These are phyloP conservation scores for Antitrichia curtipendula DNA, from an alignment of 225 moss, liverwort and hornwort species.

Conservation along the genomic window DNA sequence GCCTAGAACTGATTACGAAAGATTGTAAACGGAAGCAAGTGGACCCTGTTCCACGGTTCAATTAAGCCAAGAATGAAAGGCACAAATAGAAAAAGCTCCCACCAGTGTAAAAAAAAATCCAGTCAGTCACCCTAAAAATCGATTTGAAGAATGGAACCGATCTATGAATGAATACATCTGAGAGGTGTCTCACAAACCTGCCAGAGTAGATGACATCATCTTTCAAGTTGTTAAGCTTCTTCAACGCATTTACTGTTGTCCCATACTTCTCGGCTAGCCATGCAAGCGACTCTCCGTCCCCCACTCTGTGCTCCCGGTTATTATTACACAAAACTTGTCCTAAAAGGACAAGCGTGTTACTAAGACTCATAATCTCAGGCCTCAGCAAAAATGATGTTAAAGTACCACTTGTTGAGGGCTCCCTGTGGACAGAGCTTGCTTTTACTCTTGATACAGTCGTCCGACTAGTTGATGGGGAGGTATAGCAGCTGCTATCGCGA, in stretches of 20 bases:
- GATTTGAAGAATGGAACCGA: neutral
- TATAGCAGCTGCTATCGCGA: conserved; percentile 3
- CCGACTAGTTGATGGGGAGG: neutral
- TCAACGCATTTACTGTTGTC: conserved; percentile 55
- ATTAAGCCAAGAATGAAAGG: neutral
- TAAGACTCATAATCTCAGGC: conserved; percentile 40
- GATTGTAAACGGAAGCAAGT: neutral
- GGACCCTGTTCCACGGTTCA: neutral
- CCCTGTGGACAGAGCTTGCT: neutral
- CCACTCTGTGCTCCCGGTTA: conserved; percentile 54
- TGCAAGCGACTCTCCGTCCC: conserved; percentile 68
- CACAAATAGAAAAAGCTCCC: neutral
- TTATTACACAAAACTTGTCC: conserved; percentile 36
- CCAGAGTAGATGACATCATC: conserved; percentile 63
- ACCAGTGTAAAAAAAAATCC: neutral
- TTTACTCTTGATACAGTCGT: conserved; percentile 14
- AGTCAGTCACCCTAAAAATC: neutral
- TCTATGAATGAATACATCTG: neutral
- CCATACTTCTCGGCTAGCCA: conserved; percentile 79
- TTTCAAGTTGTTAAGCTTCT: conserved; percentile 58
- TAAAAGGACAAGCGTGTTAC: conserved; percentile 38
- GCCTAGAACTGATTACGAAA: neutral
- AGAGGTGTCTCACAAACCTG: conserved; percentile 37
- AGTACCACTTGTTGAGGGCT: conserved; percentile 11
- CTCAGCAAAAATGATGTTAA: conserved; percentile 11